Evolutionary conservation across 2,329 filamentous ascomycete genomes (phyloP).

Genomic region (Sclerotinia glacialis): DNA sequence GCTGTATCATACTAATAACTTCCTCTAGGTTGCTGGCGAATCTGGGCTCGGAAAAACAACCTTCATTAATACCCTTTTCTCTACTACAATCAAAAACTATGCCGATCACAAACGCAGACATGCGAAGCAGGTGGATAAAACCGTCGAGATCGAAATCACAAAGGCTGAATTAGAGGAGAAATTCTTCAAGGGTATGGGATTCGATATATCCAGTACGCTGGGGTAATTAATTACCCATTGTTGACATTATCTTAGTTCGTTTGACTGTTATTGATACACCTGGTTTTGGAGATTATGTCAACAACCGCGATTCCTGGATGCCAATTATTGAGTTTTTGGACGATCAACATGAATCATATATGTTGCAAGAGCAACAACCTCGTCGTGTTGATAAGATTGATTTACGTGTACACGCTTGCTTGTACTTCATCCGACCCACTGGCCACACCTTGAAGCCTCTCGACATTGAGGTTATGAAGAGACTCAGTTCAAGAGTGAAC

Average conservation of each 20-base stretch:
- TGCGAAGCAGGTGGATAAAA: constrained; percentile 99
- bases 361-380: constrained; percentile 99
- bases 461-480: constrained; percentile 99
- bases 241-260: constrained; percentile 63
- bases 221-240: constrained; percentile 11
- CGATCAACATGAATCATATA: constrained; percentile 99
- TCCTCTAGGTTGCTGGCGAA: constrained; percentile 84
- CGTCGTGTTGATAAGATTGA: constrained; percentile 98
- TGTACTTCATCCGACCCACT: constrained; percentile 99
- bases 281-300: constrained; percentile 99
- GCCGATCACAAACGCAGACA: constrained; percentile 99
- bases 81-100: constrained; percentile 99
- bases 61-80: constrained; percentile 99
- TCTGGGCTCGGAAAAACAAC: constrained; percentile 98
- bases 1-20: constrained; percentile 15
- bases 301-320: constrained; percentile 99
- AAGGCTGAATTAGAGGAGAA: constrained; percentile 99
- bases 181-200: constrained; percentile 91
- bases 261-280: constrained; percentile 98
- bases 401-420: constrained; percentile 93
- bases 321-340: constrained; percentile 99
- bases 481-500: constrained; percentile 95
- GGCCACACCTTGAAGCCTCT: constrained; percentile 98
- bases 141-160: constrained; percentile 99
- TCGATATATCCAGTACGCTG: neutral